Conservation (phyloP, 192 early-diverging fungal species). For the Backusella mclennaniae region DNA sequence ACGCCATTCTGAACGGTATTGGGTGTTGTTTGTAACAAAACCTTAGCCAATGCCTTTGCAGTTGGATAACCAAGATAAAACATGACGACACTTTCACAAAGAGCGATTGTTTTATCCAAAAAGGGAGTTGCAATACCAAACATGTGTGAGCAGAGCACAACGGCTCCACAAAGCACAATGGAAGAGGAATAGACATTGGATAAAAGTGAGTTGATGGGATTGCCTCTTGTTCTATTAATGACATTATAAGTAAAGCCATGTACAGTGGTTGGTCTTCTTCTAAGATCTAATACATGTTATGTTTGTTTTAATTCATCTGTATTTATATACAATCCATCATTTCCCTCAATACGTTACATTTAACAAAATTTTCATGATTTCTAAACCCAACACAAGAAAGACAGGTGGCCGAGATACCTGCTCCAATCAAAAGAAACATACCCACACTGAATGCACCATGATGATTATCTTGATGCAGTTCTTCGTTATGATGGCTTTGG, state of each 20-base stretch:
- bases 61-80: conserved; percentile 48
- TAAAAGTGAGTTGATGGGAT: conserved; percentile 24
- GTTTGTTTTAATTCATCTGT: too few relatives aligned
- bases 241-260: conserved; percentile 39
- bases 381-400: conserved; percentile 46
- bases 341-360: conserved; percentile 31
- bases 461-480: conserved; percentile 20
- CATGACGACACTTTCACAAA: conserved; percentile 46
- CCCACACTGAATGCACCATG: conserved; percentile 8
- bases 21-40: conserved; percentile 55
- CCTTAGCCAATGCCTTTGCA: conserved; percentile 45
- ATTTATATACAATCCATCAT: neutral
- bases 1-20: conserved; percentile 37
- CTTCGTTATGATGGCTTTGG: conserved; percentile 44
- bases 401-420: conserved; percentile 40
- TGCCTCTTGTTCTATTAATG: conserved; percentile 24
- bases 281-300: conserved; percentile 13
- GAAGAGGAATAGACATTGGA: conserved; percentile 42
- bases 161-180: conserved; percentile 34
- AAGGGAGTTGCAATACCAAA: conserved; percentile 21
- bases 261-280: conserved; percentile 26
- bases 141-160: conserved; percentile 25
- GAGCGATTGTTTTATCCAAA: conserved; percentile 48
- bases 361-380: conserved; percentile 52
- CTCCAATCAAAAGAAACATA: conserved; percentile 36